These are phyloP conservation scores for Colletotrichum tanaceti DNA, from an alignment of 2,329 filamentous ascomycete species.

Conservation along the genomic window DNA sequence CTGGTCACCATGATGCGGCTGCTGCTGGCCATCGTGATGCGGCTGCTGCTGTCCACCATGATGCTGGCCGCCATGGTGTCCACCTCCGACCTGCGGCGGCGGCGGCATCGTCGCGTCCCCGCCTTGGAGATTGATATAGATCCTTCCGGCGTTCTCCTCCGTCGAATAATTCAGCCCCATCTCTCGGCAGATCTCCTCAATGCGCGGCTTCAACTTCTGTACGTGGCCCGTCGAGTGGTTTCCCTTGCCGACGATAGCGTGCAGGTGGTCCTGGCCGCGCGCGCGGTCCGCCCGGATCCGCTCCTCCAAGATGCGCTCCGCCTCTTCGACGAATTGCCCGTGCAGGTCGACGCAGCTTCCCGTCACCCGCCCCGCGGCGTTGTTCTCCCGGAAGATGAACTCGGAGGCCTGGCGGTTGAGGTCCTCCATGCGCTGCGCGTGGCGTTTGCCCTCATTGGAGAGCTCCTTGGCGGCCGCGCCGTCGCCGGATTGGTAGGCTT, in stretches of 20 bases:
- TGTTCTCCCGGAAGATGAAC: constrained; percentile 96
- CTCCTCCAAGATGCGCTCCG: constrained; percentile 88
- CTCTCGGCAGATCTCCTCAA: constrained; percentile 87
- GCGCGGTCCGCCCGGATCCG: constrained; percentile 82
- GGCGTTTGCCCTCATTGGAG: constrained; percentile 85
- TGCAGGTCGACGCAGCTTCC: constrained; percentile 93
- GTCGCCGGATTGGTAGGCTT: constrained; percentile 87
- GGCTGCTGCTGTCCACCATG: constrained; percentile 58
- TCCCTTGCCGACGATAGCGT: constrained; percentile 96
- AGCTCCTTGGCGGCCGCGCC: constrained; percentile 85
- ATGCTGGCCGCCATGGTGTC: constrained; percentile 55
- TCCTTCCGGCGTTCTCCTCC: constrained; percentile 89
- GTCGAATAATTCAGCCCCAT: constrained; percentile 84
- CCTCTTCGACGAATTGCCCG: constrained; percentile 94
- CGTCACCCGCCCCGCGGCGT: constrained; percentile 78
- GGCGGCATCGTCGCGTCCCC: constrained; percentile 66
- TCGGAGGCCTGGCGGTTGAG: constrained; percentile 94
- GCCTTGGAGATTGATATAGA: constrained; percentile 88
- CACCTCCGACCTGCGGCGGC: constrained; percentile 53
- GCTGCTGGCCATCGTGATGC: constrained; percentile 56
- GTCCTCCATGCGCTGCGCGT: constrained; percentile 85
- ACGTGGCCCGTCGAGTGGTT: constrained; percentile 86
- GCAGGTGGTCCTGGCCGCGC: constrained; percentile 82
- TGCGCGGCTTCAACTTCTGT: constrained; percentile 95
- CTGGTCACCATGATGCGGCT: constrained; percentile 54